A percentile compares a stretch with the other conserved stretches of the same genome.
Evolutionary conservation across 768 basidiomycete species (phyloP).

Genomic region (Boletus edulis): DNA sequence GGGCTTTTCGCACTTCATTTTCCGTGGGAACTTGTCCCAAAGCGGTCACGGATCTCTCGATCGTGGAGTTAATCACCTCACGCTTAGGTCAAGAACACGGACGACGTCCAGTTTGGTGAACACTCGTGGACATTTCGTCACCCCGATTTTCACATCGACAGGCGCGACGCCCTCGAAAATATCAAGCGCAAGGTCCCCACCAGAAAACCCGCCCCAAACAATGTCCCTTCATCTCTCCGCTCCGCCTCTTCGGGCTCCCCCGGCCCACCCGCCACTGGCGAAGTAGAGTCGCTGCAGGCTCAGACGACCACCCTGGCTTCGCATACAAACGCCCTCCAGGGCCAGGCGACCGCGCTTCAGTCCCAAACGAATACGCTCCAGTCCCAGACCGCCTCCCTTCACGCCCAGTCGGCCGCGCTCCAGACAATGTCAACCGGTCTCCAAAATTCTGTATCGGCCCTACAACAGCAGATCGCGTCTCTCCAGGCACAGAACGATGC

Average conservation of each 20-base stretch:
- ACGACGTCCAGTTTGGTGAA: conserved; percentile 70
- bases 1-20: neutral
- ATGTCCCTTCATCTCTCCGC: conserved; percentile 28
- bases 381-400: conserved; percentile 33
- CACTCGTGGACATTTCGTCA: conserved; percentile 56
- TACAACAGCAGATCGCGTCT: conserved; percentile 29
- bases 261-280: conserved; percentile 19
- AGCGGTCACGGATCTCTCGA: conserved; percentile 2
- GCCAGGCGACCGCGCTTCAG: conserved; percentile 26
- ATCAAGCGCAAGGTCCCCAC: conserved; percentile 61
- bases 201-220: conserved; percentile 28
- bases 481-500: conserved; percentile 30
- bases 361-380: conserved; percentile 29
- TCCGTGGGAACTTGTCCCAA: neutral
- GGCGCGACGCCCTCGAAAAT: conserved; percentile 56
- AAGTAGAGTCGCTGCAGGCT: conserved; percentile 27
- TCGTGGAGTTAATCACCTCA: neutral
- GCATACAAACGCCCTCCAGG: conserved; percentile 30
- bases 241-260: conserved; percentile 27
- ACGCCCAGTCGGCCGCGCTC: conserved; percentile 33
- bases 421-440: conserved; percentile 30
- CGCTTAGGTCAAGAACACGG: conserved; percentile 74
- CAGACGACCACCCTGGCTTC: conserved; percentile 30
- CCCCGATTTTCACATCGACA: conserved; percentile 50
- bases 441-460: conserved; percentile 24